A percentile compares a stretch with the other conserved stretches of the same genome.
These are phyloP conservation scores for Haematococcus lacustris DNA, from an alignment of 139 green algal species.

Conservation along the genomic window DNA sequence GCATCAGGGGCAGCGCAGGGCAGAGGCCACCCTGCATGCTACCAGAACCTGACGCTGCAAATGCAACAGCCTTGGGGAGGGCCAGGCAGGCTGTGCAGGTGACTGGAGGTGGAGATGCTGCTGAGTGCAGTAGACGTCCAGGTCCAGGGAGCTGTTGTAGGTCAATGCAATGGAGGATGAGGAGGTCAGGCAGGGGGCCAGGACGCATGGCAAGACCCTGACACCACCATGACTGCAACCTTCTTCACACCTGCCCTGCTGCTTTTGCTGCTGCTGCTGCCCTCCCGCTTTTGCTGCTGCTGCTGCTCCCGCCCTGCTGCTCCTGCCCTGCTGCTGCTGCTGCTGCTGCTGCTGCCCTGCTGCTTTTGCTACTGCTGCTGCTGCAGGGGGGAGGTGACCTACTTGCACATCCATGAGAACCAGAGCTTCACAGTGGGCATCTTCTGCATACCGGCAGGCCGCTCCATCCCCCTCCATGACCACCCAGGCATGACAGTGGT, in stretches of 20 bases:
- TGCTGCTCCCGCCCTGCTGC: background rate
- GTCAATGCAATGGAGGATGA: background rate
- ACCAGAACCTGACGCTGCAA: too few relatives aligned
- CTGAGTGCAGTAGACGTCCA: too few relatives aligned
- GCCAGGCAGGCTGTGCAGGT: too few relatives aligned
- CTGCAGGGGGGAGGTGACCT: slow-evolving; percentile 50
- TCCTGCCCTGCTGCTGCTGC: background rate
- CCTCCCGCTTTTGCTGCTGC: background rate
- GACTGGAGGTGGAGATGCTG: too few relatives aligned
- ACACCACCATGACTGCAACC: background rate
- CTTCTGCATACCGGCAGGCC: slow-evolving; percentile 59
- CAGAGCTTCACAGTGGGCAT: slow-evolving; percentile 66
- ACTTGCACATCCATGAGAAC: slow-evolving; percentile 75
- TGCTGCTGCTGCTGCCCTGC: background rate
- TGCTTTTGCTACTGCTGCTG: background rate
- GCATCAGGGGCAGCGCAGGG: too few relatives aligned
- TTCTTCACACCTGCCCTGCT: background rate
- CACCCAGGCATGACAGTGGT: slow-evolving; percentile 63
- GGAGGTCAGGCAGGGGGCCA: background rate
- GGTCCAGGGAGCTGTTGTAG: background rate
- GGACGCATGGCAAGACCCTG: background rate
- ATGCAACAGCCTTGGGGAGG: too few relatives aligned
- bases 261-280: background rate
- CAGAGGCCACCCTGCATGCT: too few relatives aligned
- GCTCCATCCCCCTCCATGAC: slow-evolving; percentile 79